Evolutionary conservation across 768 basidiomycete genomes (phyloP).

Genomic region (Rhizopogon rudus): DNA sequence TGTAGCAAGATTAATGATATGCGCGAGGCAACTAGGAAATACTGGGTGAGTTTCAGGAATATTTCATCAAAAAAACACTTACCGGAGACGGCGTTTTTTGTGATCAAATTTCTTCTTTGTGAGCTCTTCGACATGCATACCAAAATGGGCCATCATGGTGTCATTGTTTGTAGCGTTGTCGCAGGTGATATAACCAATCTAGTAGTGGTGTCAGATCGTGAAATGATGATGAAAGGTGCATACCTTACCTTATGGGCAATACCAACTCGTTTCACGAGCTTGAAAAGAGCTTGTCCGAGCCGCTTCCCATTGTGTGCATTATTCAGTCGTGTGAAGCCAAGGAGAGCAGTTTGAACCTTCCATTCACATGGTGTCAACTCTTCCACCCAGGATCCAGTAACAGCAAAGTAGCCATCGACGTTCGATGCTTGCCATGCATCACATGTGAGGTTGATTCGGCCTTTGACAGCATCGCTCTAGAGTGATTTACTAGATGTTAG

Average conservation of each 20-base stretch:
- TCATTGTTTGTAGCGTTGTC: constrained; percentile 33
- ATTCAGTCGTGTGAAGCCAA: constrained; percentile 35
- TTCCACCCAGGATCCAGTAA: constrained; percentile 35
- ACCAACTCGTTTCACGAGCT: constrained; percentile 21
- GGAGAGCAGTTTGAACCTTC: constrained; percentile 11
- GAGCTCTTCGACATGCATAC: too few species aligned
- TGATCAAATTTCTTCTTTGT: too few species aligned
- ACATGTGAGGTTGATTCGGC: constrained; percentile 25
- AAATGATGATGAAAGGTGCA: neutral
- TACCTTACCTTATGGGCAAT: constrained; percentile 22
- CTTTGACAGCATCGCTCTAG: too few species aligned
- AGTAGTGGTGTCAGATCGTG: neutral
- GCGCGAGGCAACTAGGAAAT: constrained; percentile 24
- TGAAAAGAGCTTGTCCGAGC: constrained; percentile 33
- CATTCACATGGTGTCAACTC: constrained; percentile 7
- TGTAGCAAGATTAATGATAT: constrained; percentile 30
- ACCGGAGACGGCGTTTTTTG: too few species aligned
- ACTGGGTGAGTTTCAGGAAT: too few species aligned
- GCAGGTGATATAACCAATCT: constrained; percentile 31
- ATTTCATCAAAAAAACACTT: too few species aligned
- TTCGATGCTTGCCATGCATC: constrained; percentile 36
- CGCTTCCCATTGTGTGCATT: constrained; percentile 29
- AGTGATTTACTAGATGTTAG: too few species aligned
- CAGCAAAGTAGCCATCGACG: constrained; percentile 31
- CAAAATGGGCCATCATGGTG: constrained; percentile 23